Evolutionary conservation across 2,329 filamentous ascomycete genomes (phyloP).

Genomic region (Epichloe elymi): DNA sequence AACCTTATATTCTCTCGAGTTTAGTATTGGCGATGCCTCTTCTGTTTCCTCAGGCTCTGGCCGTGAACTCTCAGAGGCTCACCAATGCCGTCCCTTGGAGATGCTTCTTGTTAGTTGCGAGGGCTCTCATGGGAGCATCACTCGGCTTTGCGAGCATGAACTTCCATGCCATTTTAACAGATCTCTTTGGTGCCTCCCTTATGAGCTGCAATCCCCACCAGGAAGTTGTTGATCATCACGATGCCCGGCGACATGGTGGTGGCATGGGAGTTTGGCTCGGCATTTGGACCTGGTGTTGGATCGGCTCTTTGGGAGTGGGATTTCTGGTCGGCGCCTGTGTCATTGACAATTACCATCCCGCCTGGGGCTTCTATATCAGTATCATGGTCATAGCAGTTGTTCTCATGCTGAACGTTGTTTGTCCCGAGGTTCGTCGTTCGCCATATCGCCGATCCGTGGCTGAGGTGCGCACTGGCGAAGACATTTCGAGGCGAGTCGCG

Average conservation of each 20-base stretch:
- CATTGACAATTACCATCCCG: conserved; percentile 49
- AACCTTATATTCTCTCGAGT: conserved; percentile 60
- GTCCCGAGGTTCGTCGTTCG: conserved; percentile 59
- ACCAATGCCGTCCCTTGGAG: conserved; percentile 44
- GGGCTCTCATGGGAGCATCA: conserved; percentile 52
- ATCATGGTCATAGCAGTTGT: conserved; percentile 53
- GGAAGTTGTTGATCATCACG: conserved; percentile 52
- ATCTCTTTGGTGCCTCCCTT: conserved; percentile 64
- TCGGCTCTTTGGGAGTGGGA: conserved; percentile 57
- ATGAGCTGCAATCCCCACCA: conserved; percentile 62
- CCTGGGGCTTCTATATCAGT: conserved; percentile 65
- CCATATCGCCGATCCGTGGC: conserved; percentile 55
- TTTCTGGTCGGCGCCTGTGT: conserved; percentile 60
- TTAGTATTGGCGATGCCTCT: conserved; percentile 58
- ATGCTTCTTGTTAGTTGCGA: conserved; percentile 46
- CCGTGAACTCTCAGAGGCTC: conserved; percentile 43
- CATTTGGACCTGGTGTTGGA: conserved; percentile 65
- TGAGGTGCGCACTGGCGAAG: conserved; percentile 43
- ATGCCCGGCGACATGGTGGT: conserved; percentile 61
- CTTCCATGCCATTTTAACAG: conserved; percentile 55
- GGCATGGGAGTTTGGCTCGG: conserved; percentile 72
- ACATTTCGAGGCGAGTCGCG: conserved; percentile 45
- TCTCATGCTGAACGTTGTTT: conserved; percentile 55
- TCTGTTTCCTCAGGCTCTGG: conserved; percentile 62
- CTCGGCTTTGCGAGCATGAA: conserved; percentile 71